Conservation (phyloP, 768 basidiomycete species). For the Suillus decipiens region DNA sequence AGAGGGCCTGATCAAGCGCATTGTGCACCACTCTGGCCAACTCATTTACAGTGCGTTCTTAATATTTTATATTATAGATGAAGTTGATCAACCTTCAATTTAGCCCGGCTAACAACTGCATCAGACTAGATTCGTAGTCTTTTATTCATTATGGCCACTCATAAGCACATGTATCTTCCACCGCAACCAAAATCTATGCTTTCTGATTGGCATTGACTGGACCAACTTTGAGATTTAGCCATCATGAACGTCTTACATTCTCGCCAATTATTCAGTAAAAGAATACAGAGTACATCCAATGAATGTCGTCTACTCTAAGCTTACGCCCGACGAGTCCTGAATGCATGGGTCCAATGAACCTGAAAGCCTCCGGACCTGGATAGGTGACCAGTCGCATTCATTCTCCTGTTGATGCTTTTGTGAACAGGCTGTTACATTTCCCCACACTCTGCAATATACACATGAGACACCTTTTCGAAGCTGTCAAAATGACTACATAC, state of each 20-base stretch:
- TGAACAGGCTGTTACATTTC: constrained; percentile 46
- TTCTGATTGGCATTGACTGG: constrained; percentile 21
- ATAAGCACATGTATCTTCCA: constrained; percentile 39
- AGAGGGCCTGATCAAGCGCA: constrained; percentile 92
- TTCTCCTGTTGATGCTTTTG: background rate
- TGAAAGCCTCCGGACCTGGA: background rate
- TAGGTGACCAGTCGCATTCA: background rate
- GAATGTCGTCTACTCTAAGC: background rate
- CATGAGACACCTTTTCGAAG: background rate
- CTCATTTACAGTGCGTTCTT: constrained; percentile 87
- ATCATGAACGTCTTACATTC: background rate
- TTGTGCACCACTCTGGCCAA: constrained; percentile 94
- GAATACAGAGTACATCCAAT: background rate
- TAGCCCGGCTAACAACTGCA: constrained; percentile 47
- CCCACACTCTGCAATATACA: constrained; percentile 47
- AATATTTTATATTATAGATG: background rate
- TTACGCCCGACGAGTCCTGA: background rate
- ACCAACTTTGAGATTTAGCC: background rate
- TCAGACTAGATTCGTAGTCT: constrained; percentile 37
- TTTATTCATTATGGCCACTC: constrained; percentile 25
- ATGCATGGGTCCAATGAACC: background rate
- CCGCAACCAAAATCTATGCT: constrained; percentile 32
- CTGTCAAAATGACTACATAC: constrained; percentile 40
- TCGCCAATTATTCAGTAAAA: background rate
- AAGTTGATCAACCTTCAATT: constrained; percentile 10